A percentile compares a stretch with the other conserved stretches of the same genome.
Evolutionary conservation across 2,329 filamentous ascomycete genomes (phyloP).

Genomic region (Fusarium keratoplasticum): DNA sequence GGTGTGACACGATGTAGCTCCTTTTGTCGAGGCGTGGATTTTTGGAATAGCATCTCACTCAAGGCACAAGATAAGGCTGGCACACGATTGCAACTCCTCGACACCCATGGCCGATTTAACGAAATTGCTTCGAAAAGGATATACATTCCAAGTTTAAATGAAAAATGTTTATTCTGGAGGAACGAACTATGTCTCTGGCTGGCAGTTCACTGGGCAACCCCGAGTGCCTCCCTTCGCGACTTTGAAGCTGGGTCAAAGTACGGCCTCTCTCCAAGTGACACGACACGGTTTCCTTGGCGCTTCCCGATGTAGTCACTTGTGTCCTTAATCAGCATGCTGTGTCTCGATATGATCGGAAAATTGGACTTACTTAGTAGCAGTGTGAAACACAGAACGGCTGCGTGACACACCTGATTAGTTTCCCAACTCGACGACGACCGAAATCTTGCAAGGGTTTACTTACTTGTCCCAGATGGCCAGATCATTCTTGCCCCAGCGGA

Average conservation of each 20-base stretch:
- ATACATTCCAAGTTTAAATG: not conserved
- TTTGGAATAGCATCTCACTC: not conserved
- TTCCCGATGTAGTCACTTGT: constrained; percentile 22
- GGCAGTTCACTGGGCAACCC: constrained; percentile 1
- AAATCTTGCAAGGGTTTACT: not conserved
- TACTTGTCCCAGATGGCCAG: constrained; percentile 12
- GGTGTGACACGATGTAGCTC: not conserved
- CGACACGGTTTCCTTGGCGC: constrained; percentile 14
- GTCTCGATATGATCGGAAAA: constrained; percentile 15
- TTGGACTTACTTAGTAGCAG: constrained; percentile 31
- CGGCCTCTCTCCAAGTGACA: constrained; percentile 12
- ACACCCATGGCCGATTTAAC: not conserved
- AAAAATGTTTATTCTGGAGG: not conserved
- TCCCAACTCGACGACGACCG: not conserved
- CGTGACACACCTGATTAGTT: constrained; percentile 9
- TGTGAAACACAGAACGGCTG: constrained; percentile 26
- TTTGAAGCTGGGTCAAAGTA: constrained; percentile 8
- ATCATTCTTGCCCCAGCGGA: not conserved
- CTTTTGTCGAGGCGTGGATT: not conserved
- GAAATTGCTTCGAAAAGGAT: not conserved
- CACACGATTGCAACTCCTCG: not conserved
- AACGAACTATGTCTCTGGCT: not conserved
- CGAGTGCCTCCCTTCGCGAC: constrained; percentile 12
- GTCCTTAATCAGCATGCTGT: constrained; percentile 3
- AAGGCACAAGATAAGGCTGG: not conserved